Conservation (phyloP, 805 yeast species). For the Nakazawaea anatomiae region DNA sequence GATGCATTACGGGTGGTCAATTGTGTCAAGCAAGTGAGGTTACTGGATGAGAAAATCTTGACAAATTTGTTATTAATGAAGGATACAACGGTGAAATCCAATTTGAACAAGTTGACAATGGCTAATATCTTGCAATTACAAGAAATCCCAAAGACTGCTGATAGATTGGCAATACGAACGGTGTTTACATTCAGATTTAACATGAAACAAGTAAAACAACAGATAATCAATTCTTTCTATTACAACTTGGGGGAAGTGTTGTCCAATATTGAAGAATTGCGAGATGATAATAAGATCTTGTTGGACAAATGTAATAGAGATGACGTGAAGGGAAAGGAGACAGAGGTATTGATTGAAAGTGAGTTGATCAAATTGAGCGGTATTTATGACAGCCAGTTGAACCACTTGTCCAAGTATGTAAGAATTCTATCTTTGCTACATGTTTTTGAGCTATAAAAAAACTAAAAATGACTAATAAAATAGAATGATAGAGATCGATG, state of each 20-base stretch:
- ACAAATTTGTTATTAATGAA: conserved; percentile 71
- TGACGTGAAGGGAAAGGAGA: conserved; percentile 82
- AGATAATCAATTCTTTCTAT: conserved; percentile 35
- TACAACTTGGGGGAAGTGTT: conserved; percentile 50
- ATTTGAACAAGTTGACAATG: conserved; percentile 58
- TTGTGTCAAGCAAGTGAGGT: conserved; percentile 61
- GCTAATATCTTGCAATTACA: conserved; percentile 79
- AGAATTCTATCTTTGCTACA: conserved; percentile 56
- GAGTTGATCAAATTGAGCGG: conserved; percentile 69
- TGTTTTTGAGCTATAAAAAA: conserved; percentile 31
- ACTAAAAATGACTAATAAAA: neutral
- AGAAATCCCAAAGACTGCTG: conserved; percentile 89
- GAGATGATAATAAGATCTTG: conserved; percentile 57
- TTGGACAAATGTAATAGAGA: conserved; percentile 81
- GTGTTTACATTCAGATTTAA: conserved; percentile 75
- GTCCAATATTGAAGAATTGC: conserved; percentile 43
- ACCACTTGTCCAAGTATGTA: conserved; percentile 45
- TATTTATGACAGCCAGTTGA: conserved; percentile 52
- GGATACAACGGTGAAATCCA: conserved; percentile 70
- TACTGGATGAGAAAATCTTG: conserved; percentile 81
- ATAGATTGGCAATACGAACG: conserved; percentile 86
- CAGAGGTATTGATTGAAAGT: conserved; percentile 60
- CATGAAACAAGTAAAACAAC: conserved; percentile 26
- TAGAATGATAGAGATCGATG: too few relatives aligned
- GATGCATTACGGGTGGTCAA: conserved; percentile 70